Percentiles rank a stretch among this genome's conserved stretches.
These are phyloP conservation scores for Ogataea saltuana DNA, from an alignment of 805 yeast species.

Conservation along the genomic window DNA sequence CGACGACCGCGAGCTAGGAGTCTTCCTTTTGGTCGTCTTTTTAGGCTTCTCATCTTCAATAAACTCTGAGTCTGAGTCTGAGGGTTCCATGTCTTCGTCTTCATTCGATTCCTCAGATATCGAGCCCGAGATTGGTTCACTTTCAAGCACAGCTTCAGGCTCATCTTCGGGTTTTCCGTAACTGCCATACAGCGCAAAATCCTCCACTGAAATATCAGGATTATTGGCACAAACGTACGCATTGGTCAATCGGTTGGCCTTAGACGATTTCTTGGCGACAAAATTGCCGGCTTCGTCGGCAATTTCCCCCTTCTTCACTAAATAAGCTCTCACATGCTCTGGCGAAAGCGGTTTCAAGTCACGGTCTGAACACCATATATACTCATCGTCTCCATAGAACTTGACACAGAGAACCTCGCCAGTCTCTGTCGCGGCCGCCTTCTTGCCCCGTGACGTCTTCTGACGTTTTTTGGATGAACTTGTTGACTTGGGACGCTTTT, in stretches of 20 bases:
- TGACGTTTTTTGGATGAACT: conserved; percentile 29
- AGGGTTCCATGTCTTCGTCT: conserved; percentile 5
- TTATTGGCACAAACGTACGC: conserved; percentile 34
- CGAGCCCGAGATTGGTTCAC: too few relatives aligned
- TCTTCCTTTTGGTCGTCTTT: background rate
- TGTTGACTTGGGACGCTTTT: conserved; percentile 50
- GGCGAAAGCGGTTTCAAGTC: conserved; percentile 51
- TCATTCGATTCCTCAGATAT: conserved; percentile 32
- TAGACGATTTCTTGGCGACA: conserved; percentile 57
- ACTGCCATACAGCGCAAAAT: conserved; percentile 43
- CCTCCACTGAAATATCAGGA: conserved; percentile 50
- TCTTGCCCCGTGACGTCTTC: conserved; percentile 14
- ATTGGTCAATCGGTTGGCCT: conserved; percentile 27
- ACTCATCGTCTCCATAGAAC: conserved; percentile 71
- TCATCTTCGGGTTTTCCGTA: conserved; percentile 34
- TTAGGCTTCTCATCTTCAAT: background rate
- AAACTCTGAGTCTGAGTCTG: conserved; percentile 3
- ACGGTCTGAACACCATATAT: conserved; percentile 59
- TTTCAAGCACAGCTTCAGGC: conserved; percentile 18
- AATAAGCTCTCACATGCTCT: conserved; percentile 41
- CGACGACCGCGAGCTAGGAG: conserved; percentile 4
- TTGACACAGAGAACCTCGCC: conserved; percentile 51
- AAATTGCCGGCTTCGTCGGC: conserved; percentile 37
- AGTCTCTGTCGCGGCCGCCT: conserved; percentile 19
- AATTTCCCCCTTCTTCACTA: conserved; percentile 31